A percentile compares a stretch with the other conserved stretches of the same genome.
Evolutionary conservation across 2,329 filamentous ascomycete species (phyloP).

Genomic region (Fusarium sp.): DNA sequence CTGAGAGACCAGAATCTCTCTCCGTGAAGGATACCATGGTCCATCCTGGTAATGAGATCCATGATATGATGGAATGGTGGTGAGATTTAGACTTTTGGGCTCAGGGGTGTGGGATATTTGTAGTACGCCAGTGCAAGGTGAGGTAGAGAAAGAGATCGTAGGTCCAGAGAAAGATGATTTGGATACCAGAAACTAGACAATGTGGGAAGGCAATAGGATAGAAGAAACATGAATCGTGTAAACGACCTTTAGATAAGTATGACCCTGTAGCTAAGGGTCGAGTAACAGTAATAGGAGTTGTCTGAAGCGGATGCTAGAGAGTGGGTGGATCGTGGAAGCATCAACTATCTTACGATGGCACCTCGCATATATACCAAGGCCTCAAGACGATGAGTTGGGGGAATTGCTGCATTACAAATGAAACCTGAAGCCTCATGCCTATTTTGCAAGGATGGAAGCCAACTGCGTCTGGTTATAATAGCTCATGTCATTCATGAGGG

Average conservation of each 20-base stretch:
- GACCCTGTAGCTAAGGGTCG: not conserved
- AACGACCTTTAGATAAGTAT: conserved; percentile 1
- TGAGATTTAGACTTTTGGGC: conserved; percentile 1
- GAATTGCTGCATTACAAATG: not conserved
- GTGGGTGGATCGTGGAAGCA: conserved; percentile 37
- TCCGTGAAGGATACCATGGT: conserved; percentile 44
- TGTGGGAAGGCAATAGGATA: not conserved
- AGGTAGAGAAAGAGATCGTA: not conserved
- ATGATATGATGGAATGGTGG: conserved; percentile 27
- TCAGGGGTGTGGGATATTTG: conserved; percentile 21
- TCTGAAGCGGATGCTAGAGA: conserved; percentile 10
- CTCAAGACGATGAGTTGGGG: conserved; percentile 13
- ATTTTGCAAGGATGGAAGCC: conserved; percentile 10
- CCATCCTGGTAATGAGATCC: conserved; percentile 43
- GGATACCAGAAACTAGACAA: conserved; percentile 10
- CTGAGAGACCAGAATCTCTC: conserved; percentile 29
- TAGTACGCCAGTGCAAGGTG: not conserved
- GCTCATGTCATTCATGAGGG: not conserved
- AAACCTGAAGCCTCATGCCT: not conserved
- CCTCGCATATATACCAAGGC: conserved; percentile 24
- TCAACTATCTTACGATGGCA: conserved; percentile 42
- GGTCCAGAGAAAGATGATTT: conserved; percentile 5
- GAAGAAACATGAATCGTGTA: not conserved
- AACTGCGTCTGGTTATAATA: conserved; percentile 1
- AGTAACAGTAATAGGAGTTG: conserved; percentile 24